Percentiles rank a stretch among this genome's conserved stretches.
Evolutionary conservation across 306 rosid species (phyloP).

Genomic region (Elaeagnus macrophylla): DNA sequence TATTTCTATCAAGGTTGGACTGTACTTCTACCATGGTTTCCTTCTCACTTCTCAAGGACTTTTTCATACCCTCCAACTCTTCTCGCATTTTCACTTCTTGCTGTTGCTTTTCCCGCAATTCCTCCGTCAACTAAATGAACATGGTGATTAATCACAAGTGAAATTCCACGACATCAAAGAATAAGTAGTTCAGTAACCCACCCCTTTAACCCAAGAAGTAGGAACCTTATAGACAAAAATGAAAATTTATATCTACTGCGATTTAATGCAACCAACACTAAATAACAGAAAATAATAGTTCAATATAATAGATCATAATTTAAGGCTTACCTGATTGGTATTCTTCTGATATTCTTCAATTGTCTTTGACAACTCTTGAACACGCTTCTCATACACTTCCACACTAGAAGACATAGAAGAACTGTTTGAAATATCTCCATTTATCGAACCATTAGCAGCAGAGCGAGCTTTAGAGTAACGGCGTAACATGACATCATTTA

Average conservation of each 20-base stretch:
- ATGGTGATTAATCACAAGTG: conserved; percentile 16
- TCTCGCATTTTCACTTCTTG: conserved; percentile 48
- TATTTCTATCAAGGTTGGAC: conserved; percentile 43
- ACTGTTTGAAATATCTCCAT: conserved; percentile 50
- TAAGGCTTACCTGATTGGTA: conserved; percentile 58
- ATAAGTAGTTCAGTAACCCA: too few relatives aligned
- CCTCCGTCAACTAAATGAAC: conserved; percentile 51
- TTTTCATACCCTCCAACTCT: conserved; percentile 60
- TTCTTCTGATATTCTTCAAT: conserved; percentile 74
- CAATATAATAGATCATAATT: conserved; percentile 1
- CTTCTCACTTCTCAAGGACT: conserved; percentile 50
- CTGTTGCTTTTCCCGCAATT: conserved; percentile 51
- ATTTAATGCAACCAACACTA: too few relatives aligned
- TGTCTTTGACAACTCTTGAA: conserved; percentile 65
- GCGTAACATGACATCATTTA: conserved; percentile 87
- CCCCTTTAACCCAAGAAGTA: too few relatives aligned
- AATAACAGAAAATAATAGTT: background rate
- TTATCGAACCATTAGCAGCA: conserved; percentile 36
- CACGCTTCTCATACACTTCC: conserved; percentile 53
- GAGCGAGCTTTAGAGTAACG: conserved; percentile 76
- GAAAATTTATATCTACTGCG: too few relatives aligned
- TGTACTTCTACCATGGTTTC: conserved; percentile 44
- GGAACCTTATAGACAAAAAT: too few relatives aligned
- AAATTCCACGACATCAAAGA: background rate
- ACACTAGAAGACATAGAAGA: conserved; percentile 39